Percentiles rank a stretch among this genome's conserved stretches.
phyloP scores from a whole-genome alignment of 805 yeast genomes.

The Metschnikowia similis region DNA sequence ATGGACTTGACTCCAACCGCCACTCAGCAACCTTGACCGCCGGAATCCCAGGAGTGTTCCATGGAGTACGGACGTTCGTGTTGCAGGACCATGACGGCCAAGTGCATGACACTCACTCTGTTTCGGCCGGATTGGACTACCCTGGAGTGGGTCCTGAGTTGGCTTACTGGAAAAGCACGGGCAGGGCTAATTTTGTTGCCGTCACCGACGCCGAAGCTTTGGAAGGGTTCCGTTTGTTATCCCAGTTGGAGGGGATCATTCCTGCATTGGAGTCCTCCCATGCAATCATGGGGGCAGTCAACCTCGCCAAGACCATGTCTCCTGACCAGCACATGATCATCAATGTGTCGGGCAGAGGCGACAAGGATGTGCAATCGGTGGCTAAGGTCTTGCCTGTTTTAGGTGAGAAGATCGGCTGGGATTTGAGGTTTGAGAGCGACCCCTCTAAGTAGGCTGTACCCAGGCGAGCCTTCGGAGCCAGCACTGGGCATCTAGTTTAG shows the following conservation, averaged over 20 bases:
- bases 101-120: conserved; percentile 95
- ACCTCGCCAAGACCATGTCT: conserved; percentile 77
- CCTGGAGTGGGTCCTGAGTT: conserved; percentile 99
- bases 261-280: conserved; percentile 98
- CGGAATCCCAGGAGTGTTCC: conserved; percentile 96
- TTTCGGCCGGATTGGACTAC: conserved; percentile 96
- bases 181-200: conserved; percentile 86
- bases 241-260: conserved; percentile 95
- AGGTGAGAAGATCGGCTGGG: conserved; percentile 95
- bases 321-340: conserved; percentile 79
- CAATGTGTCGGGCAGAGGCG: conserved; percentile 97
- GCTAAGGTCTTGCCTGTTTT: conserved; percentile 88
- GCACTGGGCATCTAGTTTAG: too few relatives aligned
- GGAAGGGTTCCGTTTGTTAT: conserved; percentile 79
- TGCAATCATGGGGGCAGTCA: conserved; percentile 87
- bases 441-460: conserved; percentile 28
- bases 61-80: conserved; percentile 93
- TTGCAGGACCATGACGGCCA: conserved; percentile 92
- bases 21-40: conserved; percentile 96
- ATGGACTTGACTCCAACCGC: conserved; percentile 80
- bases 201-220: conserved; percentile 96
- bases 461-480: too few relatives aligned
- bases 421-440: conserved; percentile 73
- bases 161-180: conserved; percentile 90
- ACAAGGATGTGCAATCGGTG: conserved; percentile 96